phyloP scores from a whole-genome alignment of 148 eudicot genomes.

The Diospyros kaki region DNA sequence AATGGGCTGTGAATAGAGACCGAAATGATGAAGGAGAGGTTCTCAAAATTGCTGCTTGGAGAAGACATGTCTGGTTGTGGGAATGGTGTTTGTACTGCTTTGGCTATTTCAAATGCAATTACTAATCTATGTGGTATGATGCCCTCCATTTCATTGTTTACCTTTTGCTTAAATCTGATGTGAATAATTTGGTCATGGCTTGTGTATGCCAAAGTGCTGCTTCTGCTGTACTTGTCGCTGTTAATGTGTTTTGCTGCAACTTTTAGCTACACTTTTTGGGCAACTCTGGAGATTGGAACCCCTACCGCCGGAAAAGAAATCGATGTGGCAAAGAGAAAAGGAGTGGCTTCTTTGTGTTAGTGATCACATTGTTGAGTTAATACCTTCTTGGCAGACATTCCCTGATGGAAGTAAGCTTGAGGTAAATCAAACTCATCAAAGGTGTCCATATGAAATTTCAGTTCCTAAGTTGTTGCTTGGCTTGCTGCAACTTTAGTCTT shows the following conservation, averaged over 20 bases:
- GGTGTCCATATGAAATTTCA: no score
- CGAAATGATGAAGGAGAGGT: background rate
- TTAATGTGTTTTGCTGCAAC: no score
- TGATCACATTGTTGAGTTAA: slow-evolving; percentile 24
- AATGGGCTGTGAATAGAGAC: background rate
- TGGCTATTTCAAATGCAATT: background rate
- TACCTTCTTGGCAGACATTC: slow-evolving; percentile 22
- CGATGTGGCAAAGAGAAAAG: slow-evolving; percentile 29
- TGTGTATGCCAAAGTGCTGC: no score
- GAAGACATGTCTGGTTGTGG: background rate
- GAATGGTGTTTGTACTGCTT: background rate
- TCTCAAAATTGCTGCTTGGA: background rate
- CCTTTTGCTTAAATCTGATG: no score
- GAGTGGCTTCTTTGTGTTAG: slow-evolving; percentile 25
- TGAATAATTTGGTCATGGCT: no score
- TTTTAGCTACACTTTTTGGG: slow-evolving; percentile 26
- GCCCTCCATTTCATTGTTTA: background rate
- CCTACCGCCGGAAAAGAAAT: slow-evolving; percentile 21
- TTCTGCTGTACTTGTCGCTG: no score
- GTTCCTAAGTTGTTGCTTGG: no score
- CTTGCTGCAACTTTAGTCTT: no score
- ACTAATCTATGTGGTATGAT: background rate
- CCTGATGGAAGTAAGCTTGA: slow-evolving; percentile 16
- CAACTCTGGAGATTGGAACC: slow-evolving; percentile 31
- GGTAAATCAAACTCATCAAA: no score